Evolutionary conservation across 306 rosid genomes (phyloP).

Genomic region (Lathyrus sativus): DNA sequence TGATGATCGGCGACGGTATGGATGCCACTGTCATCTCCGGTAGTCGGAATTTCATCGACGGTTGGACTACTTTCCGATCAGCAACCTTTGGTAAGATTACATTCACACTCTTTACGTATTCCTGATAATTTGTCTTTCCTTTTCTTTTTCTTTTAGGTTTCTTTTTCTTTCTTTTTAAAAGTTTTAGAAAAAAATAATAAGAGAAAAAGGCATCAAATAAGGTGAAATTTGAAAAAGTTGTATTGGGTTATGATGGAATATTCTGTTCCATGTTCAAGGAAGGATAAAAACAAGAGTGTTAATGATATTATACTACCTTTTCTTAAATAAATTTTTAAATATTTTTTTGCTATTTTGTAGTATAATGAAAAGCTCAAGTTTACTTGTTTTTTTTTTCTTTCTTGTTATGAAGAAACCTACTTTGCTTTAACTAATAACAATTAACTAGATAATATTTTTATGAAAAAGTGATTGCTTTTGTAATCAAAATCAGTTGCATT

Average conservation of each 20-base stretch:
- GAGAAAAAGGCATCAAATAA: not conserved
- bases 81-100: conserved; percentile 77
- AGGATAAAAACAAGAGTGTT: not conserved
- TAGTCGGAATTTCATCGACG: conserved; percentile 54
- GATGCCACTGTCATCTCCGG: conserved; percentile 71
- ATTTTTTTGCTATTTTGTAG: not conserved
- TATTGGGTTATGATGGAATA: conserved; percentile 13
- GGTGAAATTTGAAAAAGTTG: conserved; percentile 1
- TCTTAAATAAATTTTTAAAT: not conserved
- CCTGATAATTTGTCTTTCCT: not conserved
- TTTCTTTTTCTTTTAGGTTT: too few relatives aligned
- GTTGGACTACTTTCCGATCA: conserved; percentile 85
- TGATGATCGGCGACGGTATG: conserved; percentile 87
- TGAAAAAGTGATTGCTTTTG: not conserved
- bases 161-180: not conserved
- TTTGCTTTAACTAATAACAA: conserved; percentile 2
- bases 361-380: not conserved
- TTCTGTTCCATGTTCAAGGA: conserved; percentile 21
- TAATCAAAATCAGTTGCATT: not conserved
- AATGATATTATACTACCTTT: not conserved
- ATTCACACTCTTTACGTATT: not conserved
- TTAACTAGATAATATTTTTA: not conserved
- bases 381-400: not conserved
- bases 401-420: not conserved
- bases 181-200: not conserved